phyloP scores from a whole-genome alignment of 2,329 filamentous ascomycete species.

The Trichophyton schoenleinii region DNA sequence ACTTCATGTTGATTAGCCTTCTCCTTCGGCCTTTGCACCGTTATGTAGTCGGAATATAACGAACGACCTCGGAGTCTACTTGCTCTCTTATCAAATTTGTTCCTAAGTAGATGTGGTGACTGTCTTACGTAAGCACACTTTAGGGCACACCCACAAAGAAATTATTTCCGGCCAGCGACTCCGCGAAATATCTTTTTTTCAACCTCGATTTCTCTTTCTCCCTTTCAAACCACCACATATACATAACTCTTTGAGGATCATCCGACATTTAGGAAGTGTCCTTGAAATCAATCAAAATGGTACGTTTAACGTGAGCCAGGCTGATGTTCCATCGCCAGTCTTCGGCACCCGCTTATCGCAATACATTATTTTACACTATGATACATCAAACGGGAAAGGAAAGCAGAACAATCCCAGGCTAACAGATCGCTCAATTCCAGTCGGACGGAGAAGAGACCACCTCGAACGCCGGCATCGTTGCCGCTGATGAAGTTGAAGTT shows the following conservation, averaged over 20 bases:
- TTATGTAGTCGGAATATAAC: neutral
- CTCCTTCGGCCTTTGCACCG: neutral
- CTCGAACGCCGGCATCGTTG: conserved; percentile 55
- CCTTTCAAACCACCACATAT: neutral
- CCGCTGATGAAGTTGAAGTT: conserved; percentile 88
- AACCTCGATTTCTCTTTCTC: neutral
- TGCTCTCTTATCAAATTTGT: neutral
- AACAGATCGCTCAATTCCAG: conserved; percentile 35
- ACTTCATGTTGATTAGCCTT: neutral
- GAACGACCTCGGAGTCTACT: neutral
- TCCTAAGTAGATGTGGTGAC: neutral
- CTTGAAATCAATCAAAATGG: conserved; percentile 34
- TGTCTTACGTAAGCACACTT: neutral
- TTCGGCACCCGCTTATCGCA: neutral
- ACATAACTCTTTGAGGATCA: conserved; percentile 41
- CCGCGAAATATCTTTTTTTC: neutral
- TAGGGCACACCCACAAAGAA: neutral
- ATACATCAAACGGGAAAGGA: neutral
- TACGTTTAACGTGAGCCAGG: conserved; percentile 18
- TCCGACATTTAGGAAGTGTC: conserved; percentile 33
- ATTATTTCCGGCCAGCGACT: neutral
- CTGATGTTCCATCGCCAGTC: neutral
- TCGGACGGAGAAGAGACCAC: conserved; percentile 97
- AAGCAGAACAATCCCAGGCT: neutral
- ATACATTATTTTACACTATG: neutral